phyloP scores from a whole-genome alignment of 169 alveolate genomes.

The Cyclospora cayetanensis region DNA sequence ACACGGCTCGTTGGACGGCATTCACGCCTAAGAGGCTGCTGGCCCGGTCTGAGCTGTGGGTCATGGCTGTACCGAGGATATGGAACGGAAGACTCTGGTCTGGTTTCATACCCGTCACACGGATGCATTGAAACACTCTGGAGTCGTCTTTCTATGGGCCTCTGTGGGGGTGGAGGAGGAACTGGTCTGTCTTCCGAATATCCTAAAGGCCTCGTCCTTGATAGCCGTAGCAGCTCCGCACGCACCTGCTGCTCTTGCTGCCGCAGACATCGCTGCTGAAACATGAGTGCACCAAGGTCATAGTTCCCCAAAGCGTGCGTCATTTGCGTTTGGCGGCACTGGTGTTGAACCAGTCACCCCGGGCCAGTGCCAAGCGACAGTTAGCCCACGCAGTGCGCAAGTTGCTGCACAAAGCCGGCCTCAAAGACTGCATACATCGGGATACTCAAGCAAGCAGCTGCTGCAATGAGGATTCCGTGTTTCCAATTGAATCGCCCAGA shows the following conservation, averaged over 20 bases:
- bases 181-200: slow-evolving; percentile 9
- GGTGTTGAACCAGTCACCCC: too few species aligned
- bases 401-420: too few species aligned
- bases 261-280: slow-evolving; percentile 32
- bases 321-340: too few species aligned
- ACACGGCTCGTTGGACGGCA: neutral
- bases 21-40: neutral
- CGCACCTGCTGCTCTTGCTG: slow-evolving; percentile 53
- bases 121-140: neutral
- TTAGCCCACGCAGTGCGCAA: too few species aligned
- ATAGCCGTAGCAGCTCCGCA: slow-evolving; percentile 19
- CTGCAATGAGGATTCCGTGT: too few species aligned
- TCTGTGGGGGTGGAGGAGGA: slow-evolving; percentile 59
- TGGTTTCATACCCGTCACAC: neutral
- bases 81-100: neutral
- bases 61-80: neutral
- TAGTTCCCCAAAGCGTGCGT: neutral
- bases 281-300: slow-evolving; percentile 25
- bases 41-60: neutral
- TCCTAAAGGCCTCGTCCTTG: neutral
- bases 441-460: too few species aligned
- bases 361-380: too few species aligned
- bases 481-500: too few species aligned
- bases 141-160: slow-evolving; percentile 40
- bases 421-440: too few species aligned